Conservation (phyloP, 805 yeast genomes). For the Yamadazyma akitaensis region DNA sequence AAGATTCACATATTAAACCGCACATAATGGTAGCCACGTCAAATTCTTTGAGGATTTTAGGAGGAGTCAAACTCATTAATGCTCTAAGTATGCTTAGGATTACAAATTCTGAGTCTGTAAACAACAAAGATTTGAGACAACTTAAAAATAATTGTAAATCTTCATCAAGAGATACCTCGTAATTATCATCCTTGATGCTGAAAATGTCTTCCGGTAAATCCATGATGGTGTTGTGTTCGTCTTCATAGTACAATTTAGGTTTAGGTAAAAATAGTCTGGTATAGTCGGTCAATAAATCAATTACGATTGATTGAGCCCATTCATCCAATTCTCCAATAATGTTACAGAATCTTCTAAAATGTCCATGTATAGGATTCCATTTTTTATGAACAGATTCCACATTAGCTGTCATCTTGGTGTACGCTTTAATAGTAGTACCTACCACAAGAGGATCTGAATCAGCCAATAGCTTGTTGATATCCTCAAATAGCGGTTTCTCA, state of each 20-base stretch:
- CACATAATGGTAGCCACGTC: constrained; percentile 51
- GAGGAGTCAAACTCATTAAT: constrained; percentile 55
- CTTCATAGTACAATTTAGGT: constrained; percentile 41
- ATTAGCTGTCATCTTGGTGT: constrained; percentile 47
- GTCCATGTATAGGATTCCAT: constrained; percentile 68
- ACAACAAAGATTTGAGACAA: constrained; percentile 44
- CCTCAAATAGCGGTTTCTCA: constrained; percentile 46
- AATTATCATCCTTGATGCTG: constrained; percentile 14
- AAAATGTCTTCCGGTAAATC: constrained; percentile 43
- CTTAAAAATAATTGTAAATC: constrained; percentile 58
- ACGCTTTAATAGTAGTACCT: constrained; percentile 61
- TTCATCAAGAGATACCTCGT: constrained; percentile 44
- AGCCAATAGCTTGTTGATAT: constrained; percentile 51
- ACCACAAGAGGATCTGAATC: constrained; percentile 69
- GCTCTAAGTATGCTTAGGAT: constrained; percentile 59
- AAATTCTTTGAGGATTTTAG: constrained; percentile 45
- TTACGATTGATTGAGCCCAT: constrained; percentile 60
- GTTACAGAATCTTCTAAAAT: constrained; percentile 56
- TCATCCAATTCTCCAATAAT: constrained; percentile 57
- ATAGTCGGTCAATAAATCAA: constrained; percentile 68
- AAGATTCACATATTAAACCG: constrained; percentile 33
- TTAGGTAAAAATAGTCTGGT: constrained; percentile 55
- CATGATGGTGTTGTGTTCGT: constrained; percentile 23
- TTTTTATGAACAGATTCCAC: constrained; percentile 27
- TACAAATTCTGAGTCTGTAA: constrained; percentile 56